These are phyloP conservation scores for Discostella pseudostelligera DNA, from an alignment of 108 stramenopile species.

Conservation along the genomic window DNA sequence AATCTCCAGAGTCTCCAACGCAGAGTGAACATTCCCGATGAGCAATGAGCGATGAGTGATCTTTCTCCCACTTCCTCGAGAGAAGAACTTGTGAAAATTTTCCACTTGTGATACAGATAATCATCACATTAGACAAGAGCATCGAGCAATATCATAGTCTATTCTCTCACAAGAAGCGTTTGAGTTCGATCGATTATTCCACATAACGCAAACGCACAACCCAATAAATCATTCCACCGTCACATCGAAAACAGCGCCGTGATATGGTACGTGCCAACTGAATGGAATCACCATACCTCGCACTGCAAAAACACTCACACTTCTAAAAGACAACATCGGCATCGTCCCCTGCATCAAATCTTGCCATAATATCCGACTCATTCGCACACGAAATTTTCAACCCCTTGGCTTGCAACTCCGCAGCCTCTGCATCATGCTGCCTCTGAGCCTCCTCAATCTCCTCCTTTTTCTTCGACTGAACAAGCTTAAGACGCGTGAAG, in stretches of 20 bases:
- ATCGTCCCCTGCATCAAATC: constrained; percentile 78
- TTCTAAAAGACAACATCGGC: constrained; percentile 88
- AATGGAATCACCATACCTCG: not conserved
- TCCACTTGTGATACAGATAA: too few relatives aligned
- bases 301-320: not conserved
- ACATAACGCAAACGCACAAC: too few relatives aligned
- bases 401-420: constrained; percentile 16
- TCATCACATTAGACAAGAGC: too few relatives aligned
- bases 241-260: not conserved
- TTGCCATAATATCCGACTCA: constrained; percentile 75
- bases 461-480: constrained; percentile 83
- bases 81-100: too few relatives aligned
- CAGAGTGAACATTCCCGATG: too few relatives aligned
- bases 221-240: too few relatives aligned
- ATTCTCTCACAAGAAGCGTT: too few relatives aligned
- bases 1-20: too few relatives aligned
- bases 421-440: constrained; percentile 34
- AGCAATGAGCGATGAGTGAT: too few relatives aligned
- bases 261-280: not conserved
- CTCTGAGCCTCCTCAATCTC: constrained; percentile 45
- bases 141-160: too few relatives aligned
- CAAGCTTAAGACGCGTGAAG: constrained; percentile 97
- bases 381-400: constrained; percentile 39
- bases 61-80: too few relatives aligned
- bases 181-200: too few relatives aligned